Evolutionary conservation across 495 filamentous ascomycete species (phyloP).

Genomic region (Cladorrhinum samala): DNA sequence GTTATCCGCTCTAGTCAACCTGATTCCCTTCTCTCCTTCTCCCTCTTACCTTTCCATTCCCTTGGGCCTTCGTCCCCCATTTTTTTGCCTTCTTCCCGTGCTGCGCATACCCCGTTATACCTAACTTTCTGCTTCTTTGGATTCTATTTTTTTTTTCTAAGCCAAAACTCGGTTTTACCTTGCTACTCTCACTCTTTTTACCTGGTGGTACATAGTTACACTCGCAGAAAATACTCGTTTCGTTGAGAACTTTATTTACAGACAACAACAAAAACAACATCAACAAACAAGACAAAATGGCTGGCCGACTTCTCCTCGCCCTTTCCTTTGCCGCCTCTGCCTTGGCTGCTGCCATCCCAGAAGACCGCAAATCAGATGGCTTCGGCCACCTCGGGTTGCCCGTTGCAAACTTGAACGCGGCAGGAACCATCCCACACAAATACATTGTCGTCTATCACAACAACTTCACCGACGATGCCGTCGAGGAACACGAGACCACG

Average conservation of each 20-base stretch:
- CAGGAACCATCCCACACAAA: constrained; percentile 36
- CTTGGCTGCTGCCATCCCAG: constrained; percentile 26
- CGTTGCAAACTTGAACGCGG: constrained; percentile 36
- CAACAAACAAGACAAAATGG: constrained; percentile 18
- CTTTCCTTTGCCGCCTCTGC: constrained; percentile 28
- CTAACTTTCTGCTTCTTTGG: constrained; percentile 7
- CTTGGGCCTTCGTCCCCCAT: constrained; percentile 4
- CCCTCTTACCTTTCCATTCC: constrained; percentile 10
- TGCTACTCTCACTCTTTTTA: neutral
- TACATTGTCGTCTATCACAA: constrained; percentile 50
- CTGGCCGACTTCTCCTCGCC: constrained; percentile 22
- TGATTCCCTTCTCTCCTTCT: constrained; percentile 8
- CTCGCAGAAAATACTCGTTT: neutral
- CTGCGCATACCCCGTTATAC: constrained; percentile 21
- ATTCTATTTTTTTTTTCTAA: constrained; percentile 1
- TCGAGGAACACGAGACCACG: constrained; percentile 34
- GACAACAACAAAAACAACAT: neutral
- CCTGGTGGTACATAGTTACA: neutral
- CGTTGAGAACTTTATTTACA: neutral
- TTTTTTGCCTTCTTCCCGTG: constrained; percentile 13
- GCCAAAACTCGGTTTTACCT: neutral
- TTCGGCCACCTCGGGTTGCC: constrained; percentile 33
- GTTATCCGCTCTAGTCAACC: constrained; percentile 10
- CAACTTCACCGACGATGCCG: constrained; percentile 33
- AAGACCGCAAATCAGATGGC: constrained; percentile 16